Evolutionary conservation across 768 basidiomycete genomes (phyloP).

Genomic region (Clavulina sp.): DNA sequence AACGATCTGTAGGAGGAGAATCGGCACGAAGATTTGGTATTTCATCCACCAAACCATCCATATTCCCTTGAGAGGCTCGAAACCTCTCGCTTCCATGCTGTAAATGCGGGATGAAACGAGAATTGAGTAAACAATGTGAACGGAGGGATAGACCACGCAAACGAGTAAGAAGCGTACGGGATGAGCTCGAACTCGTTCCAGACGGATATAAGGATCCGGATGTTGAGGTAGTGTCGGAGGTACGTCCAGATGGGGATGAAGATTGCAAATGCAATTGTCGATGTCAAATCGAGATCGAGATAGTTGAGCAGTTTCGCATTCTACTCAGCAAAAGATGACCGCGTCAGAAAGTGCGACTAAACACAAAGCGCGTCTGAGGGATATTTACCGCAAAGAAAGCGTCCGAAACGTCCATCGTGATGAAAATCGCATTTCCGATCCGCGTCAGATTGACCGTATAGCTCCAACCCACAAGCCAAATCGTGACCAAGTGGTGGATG

Average conservation of each 20-base stretch:
- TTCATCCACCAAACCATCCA: slow-evolving; percentile 67
- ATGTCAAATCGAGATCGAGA: slow-evolving; percentile 18
- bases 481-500: slow-evolving; percentile 78
- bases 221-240: slow-evolving; percentile 83
- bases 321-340: background rate
- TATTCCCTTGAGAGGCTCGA: slow-evolving; percentile 47
- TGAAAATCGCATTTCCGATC: slow-evolving; percentile 81
- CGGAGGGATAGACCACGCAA: background rate
- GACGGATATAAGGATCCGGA: slow-evolving; percentile 74
- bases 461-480: slow-evolving; percentile 91
- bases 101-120: background rate
- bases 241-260: slow-evolving; percentile 34
- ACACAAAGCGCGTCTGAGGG: background rate
- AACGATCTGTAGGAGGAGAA: slow-evolving; percentile 45
- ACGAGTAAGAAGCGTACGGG: slow-evolving; percentile 37
- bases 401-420: slow-evolving; percentile 98
- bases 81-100: slow-evolving; percentile 21
- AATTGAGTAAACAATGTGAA: background rate
- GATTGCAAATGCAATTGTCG: slow-evolving; percentile 17
- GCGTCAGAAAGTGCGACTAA: background rate
- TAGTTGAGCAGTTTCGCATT: slow-evolving; percentile 19
- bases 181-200: slow-evolving; percentile 59
- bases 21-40: slow-evolving; percentile 59
- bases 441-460: slow-evolving; percentile 61
- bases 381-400: background rate